Evolutionary conservation across 768 basidiomycete genomes (phyloP).

Genomic region (Russula virescens): DNA sequence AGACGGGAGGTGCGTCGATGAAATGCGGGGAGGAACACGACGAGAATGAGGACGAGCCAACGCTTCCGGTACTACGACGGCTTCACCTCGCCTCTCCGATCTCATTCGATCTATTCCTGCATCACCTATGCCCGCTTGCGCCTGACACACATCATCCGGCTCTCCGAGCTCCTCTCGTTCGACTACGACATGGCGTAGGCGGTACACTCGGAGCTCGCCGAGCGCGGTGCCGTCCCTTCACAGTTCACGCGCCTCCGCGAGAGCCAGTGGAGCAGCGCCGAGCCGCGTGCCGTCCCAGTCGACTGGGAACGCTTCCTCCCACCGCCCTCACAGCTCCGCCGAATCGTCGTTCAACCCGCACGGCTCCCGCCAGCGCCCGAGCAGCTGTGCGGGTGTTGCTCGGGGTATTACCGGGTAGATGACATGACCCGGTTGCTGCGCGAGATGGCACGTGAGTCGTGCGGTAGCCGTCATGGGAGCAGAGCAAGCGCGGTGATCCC

Average conservation of each 20-base stretch:
- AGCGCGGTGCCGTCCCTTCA: slow-evolving; percentile 18
- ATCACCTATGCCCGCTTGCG: slow-evolving; percentile 20
- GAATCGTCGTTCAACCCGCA: slow-evolving; percentile 18
- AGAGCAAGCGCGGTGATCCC: too few relatives aligned
- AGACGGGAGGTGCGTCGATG: not conserved
- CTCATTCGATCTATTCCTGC: slow-evolving; percentile 22
- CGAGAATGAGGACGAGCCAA: not conserved
- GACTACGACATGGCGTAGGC: slow-evolving; percentile 19
- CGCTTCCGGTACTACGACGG: slow-evolving; percentile 13
- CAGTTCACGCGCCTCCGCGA: slow-evolving; percentile 13
- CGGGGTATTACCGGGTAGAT: slow-evolving; percentile 22
- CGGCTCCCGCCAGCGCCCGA: slow-evolving; percentile 19
- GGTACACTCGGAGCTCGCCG: slow-evolving; percentile 22
- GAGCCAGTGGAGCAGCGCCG: slow-evolving; percentile 7
- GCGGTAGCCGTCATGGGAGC: not conserved
- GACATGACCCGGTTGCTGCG: slow-evolving; percentile 22
- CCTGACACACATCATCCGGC: slow-evolving; percentile 22
- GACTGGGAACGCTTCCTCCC: slow-evolving; percentile 21
- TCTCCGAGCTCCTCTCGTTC: slow-evolving; percentile 24
- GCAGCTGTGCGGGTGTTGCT: slow-evolving; percentile 19
- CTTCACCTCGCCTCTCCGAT: slow-evolving; percentile 23
- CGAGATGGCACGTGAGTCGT: slow-evolving; percentile 21
- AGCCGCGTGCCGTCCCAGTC: slow-evolving; percentile 16
- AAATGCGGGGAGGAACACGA: not conserved
- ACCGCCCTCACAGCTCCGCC: not conserved